Evolutionary conservation across 192 early-diverging fungal species (phyloP).

Genomic region (Phlyctochytrium bullatum): DNA sequence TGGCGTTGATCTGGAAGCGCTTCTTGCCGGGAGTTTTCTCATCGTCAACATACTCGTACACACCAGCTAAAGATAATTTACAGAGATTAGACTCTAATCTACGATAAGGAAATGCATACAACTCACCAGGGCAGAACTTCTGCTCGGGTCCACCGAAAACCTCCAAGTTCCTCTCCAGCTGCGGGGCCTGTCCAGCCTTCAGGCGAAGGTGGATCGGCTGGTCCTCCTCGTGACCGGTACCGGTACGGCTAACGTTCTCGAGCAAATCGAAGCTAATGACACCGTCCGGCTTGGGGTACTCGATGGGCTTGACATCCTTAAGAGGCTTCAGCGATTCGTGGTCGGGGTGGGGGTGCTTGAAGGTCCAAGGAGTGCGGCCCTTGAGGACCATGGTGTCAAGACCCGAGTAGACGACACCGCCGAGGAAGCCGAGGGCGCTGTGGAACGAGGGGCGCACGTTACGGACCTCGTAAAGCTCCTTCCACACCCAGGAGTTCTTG

Average conservation of each 20-base stretch:
- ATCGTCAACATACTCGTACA: background rate
- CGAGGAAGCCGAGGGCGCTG: constrained; percentile 76
- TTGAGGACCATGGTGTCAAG: constrained; percentile 86
- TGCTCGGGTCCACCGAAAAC: constrained; percentile 93
- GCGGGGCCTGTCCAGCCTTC: constrained; percentile 66
- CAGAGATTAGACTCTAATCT: too few species aligned
- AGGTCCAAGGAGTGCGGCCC: constrained; percentile 91
- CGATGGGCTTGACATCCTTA: constrained; percentile 73
- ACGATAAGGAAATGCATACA: too few species aligned
- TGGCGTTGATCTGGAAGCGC: constrained; percentile 77
- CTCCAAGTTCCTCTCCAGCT: constrained; percentile 77
- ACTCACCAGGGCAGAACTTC: constrained; percentile 89
- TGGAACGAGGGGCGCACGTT: constrained; percentile 95
- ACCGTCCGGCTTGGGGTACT: constrained; percentile 96
- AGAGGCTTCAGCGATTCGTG: constrained; percentile 69
- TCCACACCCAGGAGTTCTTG: constrained; percentile 83
- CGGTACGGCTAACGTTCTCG: constrained; percentile 85
- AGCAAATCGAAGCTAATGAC: constrained; percentile 94
- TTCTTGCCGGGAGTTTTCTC: constrained; percentile 68
- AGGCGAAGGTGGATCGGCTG: constrained; percentile 92
- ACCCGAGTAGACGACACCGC: constrained; percentile 84
- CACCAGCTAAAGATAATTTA: background rate
- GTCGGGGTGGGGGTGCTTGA: constrained; percentile 83
- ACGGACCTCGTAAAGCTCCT: constrained; percentile 88
- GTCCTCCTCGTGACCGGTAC: constrained; percentile 91